These are phyloP conservation scores for Phytopythium montanum DNA, from an alignment of 352 stramenopile genomes.

Conservation along the genomic window DNA sequence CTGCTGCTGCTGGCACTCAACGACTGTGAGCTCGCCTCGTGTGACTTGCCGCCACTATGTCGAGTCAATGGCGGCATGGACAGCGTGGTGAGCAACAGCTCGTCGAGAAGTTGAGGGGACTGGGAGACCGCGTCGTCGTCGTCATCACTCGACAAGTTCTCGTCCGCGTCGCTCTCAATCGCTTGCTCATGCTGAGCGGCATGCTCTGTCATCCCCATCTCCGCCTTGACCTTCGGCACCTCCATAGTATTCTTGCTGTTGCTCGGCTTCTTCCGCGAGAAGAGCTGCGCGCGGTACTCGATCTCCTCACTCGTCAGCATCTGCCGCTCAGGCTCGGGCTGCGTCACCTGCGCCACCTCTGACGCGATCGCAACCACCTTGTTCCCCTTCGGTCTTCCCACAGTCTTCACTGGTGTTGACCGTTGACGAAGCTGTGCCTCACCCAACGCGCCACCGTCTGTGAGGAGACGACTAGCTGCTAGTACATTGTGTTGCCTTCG, in stretches of 20 bases:
- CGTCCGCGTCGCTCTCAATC: conserved; percentile 19
- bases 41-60: not conserved
- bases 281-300: conserved; percentile 52
- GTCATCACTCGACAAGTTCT: conserved; percentile 49
- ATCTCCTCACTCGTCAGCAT: conserved; percentile 69
- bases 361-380: conserved; percentile 24
- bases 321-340: conserved; percentile 13
- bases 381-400: conserved; percentile 15
- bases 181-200: not conserved
- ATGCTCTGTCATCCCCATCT: not conserved
- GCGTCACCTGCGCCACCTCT: conserved; percentile 3
- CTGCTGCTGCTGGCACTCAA: conserved; percentile 2
- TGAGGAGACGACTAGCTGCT: not conserved
- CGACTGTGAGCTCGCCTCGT: not conserved
- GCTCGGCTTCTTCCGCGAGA: conserved; percentile 59
- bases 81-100: conserved; percentile 70
- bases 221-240: conserved; percentile 1
- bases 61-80: conserved; percentile 59
- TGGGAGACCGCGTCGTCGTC: conserved; percentile 61
- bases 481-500: not conserved
- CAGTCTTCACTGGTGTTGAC: not conserved
- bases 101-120: conserved; percentile 64
- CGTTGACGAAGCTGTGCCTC: conserved; percentile 7
- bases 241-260: conserved; percentile 30
- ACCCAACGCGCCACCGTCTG: not conserved